Evolutionary conservation across 441 rosid genomes (phyloP), one percentile per base, ranked within the genome.

Genomic region (Flueggea neowawraea): DNA sequence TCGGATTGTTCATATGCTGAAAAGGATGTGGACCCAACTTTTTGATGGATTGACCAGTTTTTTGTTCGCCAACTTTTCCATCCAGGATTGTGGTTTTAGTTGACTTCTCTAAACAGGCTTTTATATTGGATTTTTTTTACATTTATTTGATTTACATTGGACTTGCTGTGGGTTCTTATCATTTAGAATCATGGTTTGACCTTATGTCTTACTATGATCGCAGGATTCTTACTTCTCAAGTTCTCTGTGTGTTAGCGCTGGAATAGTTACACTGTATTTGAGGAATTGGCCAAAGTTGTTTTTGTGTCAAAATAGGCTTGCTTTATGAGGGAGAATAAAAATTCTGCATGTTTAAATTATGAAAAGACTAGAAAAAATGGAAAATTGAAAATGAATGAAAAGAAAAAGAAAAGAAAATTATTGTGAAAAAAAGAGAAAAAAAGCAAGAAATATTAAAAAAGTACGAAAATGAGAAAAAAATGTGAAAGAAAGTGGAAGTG

Each of bases 151-250:
- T 60, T 47, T 62, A 31, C 63, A 71, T 69, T 72, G 16, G 32
- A 74, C 63, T 60, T 64, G 75, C 66, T 74, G 57, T 69, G 63
- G 70, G 61, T 70, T 47, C 58, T 41, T 72, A 50, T 52, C 55
- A 58, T 54, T 70, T 59, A 62, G 71, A 69, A 69, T 84, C 82
- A 71, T 77, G 82, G 81, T 77, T 86, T 78, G 86, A 85, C 74
- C 67, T 62, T 58, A 56, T 75, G 84, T 82, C 85, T 79, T 80
- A 77, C 85, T 84, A 80, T 88, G 83, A 80, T 81, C 86, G 97
- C 97, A 87, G 92, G 90, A 72, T 70, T 79, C 82, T 68, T 74
- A 73, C 72, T 71, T 78, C 69, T 80, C 87, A 54, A 83, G 85
- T 80, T 84, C 72, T 73, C 81, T 75, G 67, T 80, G 66, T 75